Percentiles rank a stretch among this genome's conserved stretches.
phyloP scores from a whole-genome alignment of 2,329 filamentous ascomycete species.

The Sordariomycetes sp. region DNA sequence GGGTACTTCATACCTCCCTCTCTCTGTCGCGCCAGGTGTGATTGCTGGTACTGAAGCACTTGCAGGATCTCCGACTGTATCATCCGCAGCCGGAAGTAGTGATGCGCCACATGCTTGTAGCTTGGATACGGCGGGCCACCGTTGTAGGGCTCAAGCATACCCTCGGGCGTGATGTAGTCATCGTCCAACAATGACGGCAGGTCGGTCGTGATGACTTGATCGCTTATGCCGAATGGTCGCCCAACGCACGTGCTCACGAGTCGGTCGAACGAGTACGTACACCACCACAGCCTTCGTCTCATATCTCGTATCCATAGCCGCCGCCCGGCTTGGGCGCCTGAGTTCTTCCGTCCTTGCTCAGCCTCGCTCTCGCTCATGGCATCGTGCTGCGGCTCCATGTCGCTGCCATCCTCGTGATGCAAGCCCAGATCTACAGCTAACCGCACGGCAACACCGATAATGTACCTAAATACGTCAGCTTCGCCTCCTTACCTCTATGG shows the following conservation, averaged over 20 bases:
- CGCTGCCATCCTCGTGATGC: constrained; percentile 81
- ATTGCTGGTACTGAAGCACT: constrained; percentile 86
- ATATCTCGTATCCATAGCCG: constrained; percentile 82
- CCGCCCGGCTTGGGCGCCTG: constrained; percentile 47
- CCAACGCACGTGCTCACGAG: constrained; percentile 92
- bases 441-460: constrained; percentile 85
- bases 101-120: constrained; percentile 85
- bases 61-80: constrained; percentile 93
- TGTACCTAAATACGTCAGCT: constrained; percentile 71
- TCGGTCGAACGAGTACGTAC: constrained; percentile 90
- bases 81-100: constrained; percentile 82
- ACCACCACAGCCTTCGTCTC: constrained; percentile 88
- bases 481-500: too few species aligned
- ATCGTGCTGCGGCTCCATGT: constrained; percentile 48
- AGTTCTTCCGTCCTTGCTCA: constrained; percentile 24
- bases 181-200: constrained; percentile 88
- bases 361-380: constrained; percentile 11
- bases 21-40: constrained; percentile 62
- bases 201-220: constrained; percentile 91
- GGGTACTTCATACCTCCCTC: constrained; percentile 56
- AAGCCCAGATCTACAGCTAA: constrained; percentile 85
- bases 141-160: constrained; percentile 54
- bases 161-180: constrained; percentile 71
- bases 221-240: constrained; percentile 87
- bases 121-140: constrained; percentile 58